Percentiles rank a stretch among this genome's conserved stretches.
Evolutionary conservation across 2,329 filamentous ascomycete genomes (phyloP).

Genomic region (Alternaria metachromatica): DNA sequence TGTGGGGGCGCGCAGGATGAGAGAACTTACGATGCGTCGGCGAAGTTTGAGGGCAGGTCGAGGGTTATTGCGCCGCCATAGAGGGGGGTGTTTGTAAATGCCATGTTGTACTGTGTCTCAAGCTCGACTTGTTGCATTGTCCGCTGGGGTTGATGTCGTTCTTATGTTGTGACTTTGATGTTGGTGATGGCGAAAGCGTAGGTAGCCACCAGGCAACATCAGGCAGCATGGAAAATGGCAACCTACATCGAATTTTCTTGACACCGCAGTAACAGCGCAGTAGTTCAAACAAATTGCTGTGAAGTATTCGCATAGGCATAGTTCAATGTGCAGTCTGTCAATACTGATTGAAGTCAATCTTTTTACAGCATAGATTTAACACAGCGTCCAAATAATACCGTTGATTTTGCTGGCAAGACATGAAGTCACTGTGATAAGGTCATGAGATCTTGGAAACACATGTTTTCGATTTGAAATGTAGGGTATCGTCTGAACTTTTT

Average conservation of each 20-base stretch:
- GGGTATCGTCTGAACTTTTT: constrained; percentile 44
- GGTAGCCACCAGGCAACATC: constrained; percentile 45
- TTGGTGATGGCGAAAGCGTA: constrained; percentile 23
- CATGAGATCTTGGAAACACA: neutral
- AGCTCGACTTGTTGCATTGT: constrained; percentile 9
- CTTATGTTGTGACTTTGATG: constrained; percentile 31
- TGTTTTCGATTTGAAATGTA: constrained; percentile 13
- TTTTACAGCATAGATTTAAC: neutral
- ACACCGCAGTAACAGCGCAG: neutral
- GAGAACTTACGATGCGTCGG: constrained; percentile 71
- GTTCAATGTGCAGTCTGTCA: fast-evolving
- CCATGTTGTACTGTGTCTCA: constrained; percentile 43
- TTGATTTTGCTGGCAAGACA: neutral
- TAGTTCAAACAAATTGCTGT: neutral
- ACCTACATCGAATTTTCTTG: constrained; percentile 17
- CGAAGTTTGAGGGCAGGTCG: constrained; percentile 71
- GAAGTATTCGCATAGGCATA: fast-evolving
- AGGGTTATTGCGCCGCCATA: constrained; percentile 75
- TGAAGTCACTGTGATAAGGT: neutral
- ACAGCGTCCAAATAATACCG: neutral
- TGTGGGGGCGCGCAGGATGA: constrained; percentile 11
- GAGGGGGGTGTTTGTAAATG: constrained; percentile 66
- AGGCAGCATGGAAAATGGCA: constrained; percentile 37
- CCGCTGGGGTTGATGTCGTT: constrained; percentile 1
- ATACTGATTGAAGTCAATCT: fast-evolving